These are phyloP conservation scores for Quercus variabilis DNA, from an alignment of 306 rosid genomes.

Conservation along the genomic window DNA sequence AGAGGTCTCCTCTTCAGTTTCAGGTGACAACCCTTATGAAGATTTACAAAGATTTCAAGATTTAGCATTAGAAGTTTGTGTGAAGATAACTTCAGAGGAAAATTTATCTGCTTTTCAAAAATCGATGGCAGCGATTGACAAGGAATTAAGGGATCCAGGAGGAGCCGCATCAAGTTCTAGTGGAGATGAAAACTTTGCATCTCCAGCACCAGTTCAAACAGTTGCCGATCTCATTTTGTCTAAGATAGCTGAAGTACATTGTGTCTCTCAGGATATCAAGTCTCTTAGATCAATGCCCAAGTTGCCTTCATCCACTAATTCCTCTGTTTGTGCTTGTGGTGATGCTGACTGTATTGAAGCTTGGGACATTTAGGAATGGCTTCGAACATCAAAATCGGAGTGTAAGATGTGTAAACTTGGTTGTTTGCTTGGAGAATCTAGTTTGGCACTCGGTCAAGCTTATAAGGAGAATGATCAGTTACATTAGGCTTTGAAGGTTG, in stretches of 20 bases:
- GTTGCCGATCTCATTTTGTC: slow-evolving; percentile 89
- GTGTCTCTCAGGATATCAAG: slow-evolving; percentile 95
- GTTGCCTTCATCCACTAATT: slow-evolving; percentile 50
- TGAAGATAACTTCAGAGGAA: slow-evolving; percentile 46
- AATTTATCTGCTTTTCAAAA: slow-evolving; percentile 34
- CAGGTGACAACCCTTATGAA: slow-evolving; percentile 39
- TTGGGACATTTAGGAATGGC: slow-evolving; percentile 96
- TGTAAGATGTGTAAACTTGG: slow-evolving; percentile 89
- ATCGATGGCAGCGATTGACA: slow-evolving; percentile 33
- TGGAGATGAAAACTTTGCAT: slow-evolving; percentile 40
- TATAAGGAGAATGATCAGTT: slow-evolving; percentile 75
- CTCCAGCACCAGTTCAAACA: slow-evolving; percentile 67
- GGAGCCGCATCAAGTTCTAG: slow-evolving; percentile 23
- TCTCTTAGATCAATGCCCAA: slow-evolving; percentile 90
- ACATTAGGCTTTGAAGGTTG: slow-evolving; percentile 78
- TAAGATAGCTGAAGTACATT: slow-evolving; percentile 90
- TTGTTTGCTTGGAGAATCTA: slow-evolving; percentile 93
- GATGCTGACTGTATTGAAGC: slow-evolving; percentile 94
- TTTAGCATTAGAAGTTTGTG: slow-evolving; percentile 39
- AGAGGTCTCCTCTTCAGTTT: slow-evolving; percentile 32
- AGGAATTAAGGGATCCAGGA: slow-evolving; percentile 34
- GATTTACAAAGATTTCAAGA: slow-evolving; percentile 33
- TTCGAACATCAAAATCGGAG: slow-evolving; percentile 83
- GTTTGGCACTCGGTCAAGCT: slow-evolving; percentile 90
- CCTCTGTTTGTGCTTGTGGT: slow-evolving; percentile 90